phyloP scores from a whole-genome alignment of 108 stramenopile genomes.

The Fistulifera solaris region DNA sequence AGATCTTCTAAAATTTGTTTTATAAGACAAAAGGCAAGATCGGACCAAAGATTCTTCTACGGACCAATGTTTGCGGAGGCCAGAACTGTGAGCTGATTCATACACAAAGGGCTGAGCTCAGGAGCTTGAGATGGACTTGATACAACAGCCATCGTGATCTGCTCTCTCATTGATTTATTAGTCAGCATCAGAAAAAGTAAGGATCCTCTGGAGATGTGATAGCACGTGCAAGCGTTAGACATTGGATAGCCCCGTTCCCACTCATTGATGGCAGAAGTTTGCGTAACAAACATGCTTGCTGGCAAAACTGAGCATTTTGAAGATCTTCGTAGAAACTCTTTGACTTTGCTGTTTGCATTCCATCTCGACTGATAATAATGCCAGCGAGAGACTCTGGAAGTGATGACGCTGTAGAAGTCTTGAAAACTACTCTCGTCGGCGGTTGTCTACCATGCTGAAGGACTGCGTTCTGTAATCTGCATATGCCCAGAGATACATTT shows the following conservation, averaged over 20 bases:
- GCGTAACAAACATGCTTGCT: constrained; percentile 32
- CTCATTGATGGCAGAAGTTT: constrained; percentile 34
- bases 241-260: constrained; percentile 16
- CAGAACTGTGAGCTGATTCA: constrained; percentile 1
- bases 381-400: constrained; percentile 37
- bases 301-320: background rate
- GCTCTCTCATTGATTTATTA: background rate
- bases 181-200: background rate
- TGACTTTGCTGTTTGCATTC: background rate
- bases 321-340: background rate
- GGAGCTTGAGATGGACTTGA: constrained; percentile 1
- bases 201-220: background rate
- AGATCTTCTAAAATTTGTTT: constrained; percentile 29
- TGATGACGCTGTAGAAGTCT: constrained; percentile 23
- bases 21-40: background rate
- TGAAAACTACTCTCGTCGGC: constrained; percentile 22
- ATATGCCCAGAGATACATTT: background rate
- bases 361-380: constrained; percentile 1
- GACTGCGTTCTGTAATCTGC: constrained; percentile 31
- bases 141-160: constrained; percentile 2
- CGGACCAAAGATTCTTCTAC: background rate
- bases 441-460: constrained; percentile 1
- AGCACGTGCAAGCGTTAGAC: background rate
- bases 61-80: background rate
- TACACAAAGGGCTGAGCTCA: constrained; percentile 1